Conservation (phyloP, 768 basidiomycete genomes). For the Termitomyces sp. region DNA sequence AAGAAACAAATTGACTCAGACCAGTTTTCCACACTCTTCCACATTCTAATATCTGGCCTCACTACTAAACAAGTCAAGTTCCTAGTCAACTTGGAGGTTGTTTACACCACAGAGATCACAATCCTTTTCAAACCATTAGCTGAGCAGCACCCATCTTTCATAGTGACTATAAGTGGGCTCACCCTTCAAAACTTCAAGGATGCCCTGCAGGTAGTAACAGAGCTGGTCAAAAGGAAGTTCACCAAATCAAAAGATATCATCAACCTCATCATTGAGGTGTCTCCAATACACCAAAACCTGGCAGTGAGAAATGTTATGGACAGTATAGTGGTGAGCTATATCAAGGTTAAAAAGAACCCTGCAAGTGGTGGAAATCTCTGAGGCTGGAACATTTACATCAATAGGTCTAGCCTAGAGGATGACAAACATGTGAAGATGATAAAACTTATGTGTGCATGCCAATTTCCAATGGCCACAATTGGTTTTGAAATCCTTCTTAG, state of each 20-base stretch:
- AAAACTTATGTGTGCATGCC: background rate
- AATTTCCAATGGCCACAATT: background rate
- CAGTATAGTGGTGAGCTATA: no score
- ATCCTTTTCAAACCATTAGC: background rate
- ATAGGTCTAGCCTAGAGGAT: no score
- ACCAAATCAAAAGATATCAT: background rate
- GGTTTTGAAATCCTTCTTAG: background rate
- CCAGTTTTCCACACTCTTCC: no score
- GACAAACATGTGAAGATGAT: background rate
- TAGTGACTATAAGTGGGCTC: background rate
- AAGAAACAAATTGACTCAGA: no score
- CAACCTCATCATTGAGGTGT: no score
- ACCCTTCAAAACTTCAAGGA: background rate
- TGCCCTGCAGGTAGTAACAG: background rate
- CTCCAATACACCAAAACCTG: no score
- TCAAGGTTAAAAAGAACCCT: no score
- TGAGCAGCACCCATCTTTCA: background rate
- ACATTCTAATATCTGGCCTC: no score
- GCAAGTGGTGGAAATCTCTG: background rate
- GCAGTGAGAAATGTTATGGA: no score
- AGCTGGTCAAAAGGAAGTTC: background rate
- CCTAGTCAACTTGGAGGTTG: no score
- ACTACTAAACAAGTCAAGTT: no score
- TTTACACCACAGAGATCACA: no score
- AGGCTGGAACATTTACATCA: background rate